Percentiles rank a stretch among this genome's conserved stretches.
phyloP scores from a whole-genome alignment of 805 yeast genomes.

The Pichia occidentalis region DNA sequence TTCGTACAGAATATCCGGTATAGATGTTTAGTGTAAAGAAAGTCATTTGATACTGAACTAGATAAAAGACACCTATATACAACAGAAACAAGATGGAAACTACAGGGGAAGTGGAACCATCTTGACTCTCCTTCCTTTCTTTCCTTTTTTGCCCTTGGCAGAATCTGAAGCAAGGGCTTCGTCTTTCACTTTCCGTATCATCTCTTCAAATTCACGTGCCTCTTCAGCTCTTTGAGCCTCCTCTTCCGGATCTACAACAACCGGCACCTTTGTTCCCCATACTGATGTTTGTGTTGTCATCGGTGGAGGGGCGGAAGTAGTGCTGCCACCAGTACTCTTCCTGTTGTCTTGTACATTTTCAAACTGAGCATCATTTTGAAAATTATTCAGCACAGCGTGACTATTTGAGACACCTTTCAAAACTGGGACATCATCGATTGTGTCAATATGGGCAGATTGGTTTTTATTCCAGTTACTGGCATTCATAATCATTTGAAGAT shows the following conservation, averaged over 20 bases:
- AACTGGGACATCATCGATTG: slow-evolving; percentile 32
- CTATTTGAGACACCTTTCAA: slow-evolving; percentile 12
- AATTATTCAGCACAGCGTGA: slow-evolving; percentile 13
- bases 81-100: neutral
- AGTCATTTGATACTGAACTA: no score
- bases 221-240: slow-evolving; percentile 40
- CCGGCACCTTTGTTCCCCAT: slow-evolving; percentile 68
- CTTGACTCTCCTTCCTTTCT: slow-evolving; percentile 37
- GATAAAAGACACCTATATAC: no score
- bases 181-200: slow-evolving; percentile 46
- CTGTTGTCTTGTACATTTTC: slow-evolving; percentile 11
- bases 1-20: no score
- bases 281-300: slow-evolving; percentile 36
- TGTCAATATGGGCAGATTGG: slow-evolving; percentile 27
- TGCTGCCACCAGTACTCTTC: slow-evolving; percentile 9
- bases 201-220: slow-evolving; percentile 34
- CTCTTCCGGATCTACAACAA: slow-evolving; percentile 30
- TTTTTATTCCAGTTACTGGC: slow-evolving; percentile 29
- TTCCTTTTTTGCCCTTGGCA: slow-evolving; percentile 33
- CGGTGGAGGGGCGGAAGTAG: neutral
- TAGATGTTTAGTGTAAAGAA: no score
- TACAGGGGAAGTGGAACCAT: slow-evolving; percentile 13
- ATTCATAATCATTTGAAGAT: neutral
- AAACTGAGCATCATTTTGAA: slow-evolving; percentile 6
- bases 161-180: slow-evolving; percentile 32